These are phyloP conservation scores for Suillus clintonianus DNA, from an alignment of 768 basidiomycete genomes.

Conservation along the genomic window DNA sequence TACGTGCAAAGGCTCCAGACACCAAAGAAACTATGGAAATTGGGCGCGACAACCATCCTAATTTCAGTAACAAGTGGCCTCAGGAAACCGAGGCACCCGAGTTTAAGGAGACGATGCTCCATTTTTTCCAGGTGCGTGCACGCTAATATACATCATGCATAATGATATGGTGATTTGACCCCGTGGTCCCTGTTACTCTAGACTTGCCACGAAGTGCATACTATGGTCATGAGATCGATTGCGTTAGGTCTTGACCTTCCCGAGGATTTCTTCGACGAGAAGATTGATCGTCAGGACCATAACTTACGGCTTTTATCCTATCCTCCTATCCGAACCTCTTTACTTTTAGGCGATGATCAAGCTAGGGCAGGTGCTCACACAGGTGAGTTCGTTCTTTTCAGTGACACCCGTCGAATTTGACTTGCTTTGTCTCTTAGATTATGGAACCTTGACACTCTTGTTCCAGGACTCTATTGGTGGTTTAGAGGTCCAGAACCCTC, in stretches of 20 bases:
- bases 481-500: slow-evolving; percentile 79
- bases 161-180: background rate
- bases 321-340: slow-evolving; percentile 64
- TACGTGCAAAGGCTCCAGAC: slow-evolving; percentile 78
- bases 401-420: background rate
- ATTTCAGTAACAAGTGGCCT: slow-evolving; percentile 84
- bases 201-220: slow-evolving; percentile 78
- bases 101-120: slow-evolving; percentile 73
- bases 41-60: slow-evolving; percentile 78
- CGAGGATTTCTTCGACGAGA: slow-evolving; percentile 74
- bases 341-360: slow-evolving; percentile 65
- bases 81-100: slow-evolving; percentile 57
- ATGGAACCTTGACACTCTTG: slow-evolving; percentile 78
- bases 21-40: slow-evolving; percentile 90
- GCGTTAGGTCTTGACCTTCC: slow-evolving; percentile 76
- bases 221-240: slow-evolving; percentile 80
- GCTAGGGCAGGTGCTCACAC: slow-evolving; percentile 85
- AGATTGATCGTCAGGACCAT: slow-evolving; percentile 76
- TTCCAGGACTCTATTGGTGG: slow-evolving; percentile 87
- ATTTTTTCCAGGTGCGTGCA: slow-evolving; percentile 64
- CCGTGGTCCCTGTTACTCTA: slow-evolving; percentile 28
- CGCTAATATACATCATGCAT: background rate
- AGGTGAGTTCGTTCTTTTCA: slow-evolving; percentile 37
- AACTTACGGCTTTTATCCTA: slow-evolving; percentile 82
- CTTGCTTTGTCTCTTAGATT: slow-evolving; percentile 46